These are phyloP conservation scores for Aspergillus terreus DNA, from an alignment of 2,329 filamentous ascomycete species.

Conservation along the genomic window DNA sequence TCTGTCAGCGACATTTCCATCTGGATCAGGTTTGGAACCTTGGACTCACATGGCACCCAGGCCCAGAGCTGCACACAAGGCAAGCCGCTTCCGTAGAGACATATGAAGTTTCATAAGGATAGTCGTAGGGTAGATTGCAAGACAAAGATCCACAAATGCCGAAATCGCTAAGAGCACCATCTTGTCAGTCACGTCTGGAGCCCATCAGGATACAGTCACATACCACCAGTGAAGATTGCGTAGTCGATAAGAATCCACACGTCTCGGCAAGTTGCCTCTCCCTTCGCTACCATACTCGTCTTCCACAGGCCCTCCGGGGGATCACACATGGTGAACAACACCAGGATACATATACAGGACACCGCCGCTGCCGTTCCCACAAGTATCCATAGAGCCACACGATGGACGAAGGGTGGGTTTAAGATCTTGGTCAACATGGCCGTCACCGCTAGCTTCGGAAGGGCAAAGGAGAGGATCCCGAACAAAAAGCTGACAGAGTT, in stretches of 20 bases:
- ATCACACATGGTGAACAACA: conserved; percentile 43
- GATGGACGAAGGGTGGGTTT: conserved; percentile 20
- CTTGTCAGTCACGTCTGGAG: neutral
- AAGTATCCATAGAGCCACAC: conserved; percentile 24
- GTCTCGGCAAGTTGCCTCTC: conserved; percentile 33
- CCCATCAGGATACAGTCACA: conserved; percentile 2
- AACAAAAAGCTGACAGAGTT: conserved; percentile 26
- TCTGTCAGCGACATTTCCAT: neutral
- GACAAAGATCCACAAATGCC: conserved; percentile 29
- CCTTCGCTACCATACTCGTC: conserved; percentile 20
- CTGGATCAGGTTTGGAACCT: neutral
- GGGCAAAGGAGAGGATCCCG: conserved; percentile 26
- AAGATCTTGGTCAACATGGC: conserved; percentile 25
- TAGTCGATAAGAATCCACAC: conserved; percentile 37
- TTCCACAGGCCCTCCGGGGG: conserved; percentile 42
- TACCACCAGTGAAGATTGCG: conserved; percentile 40
- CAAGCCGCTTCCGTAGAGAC: conserved; percentile 27
- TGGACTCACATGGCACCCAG: conserved; percentile 28
- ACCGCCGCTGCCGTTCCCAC: conserved; percentile 26
- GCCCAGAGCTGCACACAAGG: conserved; percentile 24
- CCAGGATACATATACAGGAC: conserved; percentile 35
- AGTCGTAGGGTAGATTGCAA: conserved; percentile 30
- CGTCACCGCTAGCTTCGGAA: conserved; percentile 28
- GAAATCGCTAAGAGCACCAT: conserved; percentile 21
- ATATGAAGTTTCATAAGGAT: conserved; percentile 32